Percentiles rank a stretch among this genome's conserved stretches.
Evolutionary conservation across 2,329 filamentous ascomycete species (phyloP).

Genomic region (Ophiocordyceps camponoti-floridani): DNA sequence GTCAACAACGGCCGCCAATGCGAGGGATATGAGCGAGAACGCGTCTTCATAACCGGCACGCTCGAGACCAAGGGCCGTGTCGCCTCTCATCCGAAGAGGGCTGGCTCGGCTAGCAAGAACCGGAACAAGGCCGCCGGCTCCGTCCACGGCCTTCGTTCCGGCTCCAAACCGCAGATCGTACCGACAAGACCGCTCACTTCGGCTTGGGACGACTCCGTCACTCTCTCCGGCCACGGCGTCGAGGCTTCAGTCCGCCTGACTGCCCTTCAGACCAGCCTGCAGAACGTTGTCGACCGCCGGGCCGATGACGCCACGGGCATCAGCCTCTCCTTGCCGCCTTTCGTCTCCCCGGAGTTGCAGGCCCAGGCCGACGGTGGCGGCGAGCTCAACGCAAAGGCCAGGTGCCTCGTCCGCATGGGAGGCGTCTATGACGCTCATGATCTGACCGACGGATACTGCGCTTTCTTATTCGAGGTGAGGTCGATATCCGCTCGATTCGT

Average conservation of each 20-base stretch:
- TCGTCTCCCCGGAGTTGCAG: slow-evolving; percentile 19
- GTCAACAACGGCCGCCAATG: slow-evolving; percentile 36
- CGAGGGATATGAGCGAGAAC: slow-evolving; percentile 43
- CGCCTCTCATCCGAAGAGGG: slow-evolving; percentile 34
- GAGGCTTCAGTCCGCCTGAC: slow-evolving; percentile 23
- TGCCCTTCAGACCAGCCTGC: slow-evolving; percentile 24
- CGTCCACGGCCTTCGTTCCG: neutral
- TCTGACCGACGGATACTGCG: slow-evolving; percentile 22
- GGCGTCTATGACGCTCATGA: slow-evolving; percentile 11
- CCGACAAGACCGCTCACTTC: slow-evolving; percentile 23
- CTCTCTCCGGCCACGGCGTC: slow-evolving; percentile 18
- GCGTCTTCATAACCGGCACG: slow-evolving; percentile 46
- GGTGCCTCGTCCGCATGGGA: slow-evolving; percentile 25
- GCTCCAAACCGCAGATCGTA: slow-evolving; percentile 11
- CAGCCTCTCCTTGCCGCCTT: slow-evolving; percentile 20
- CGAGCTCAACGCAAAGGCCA: slow-evolving; percentile 21
- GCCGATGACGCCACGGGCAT: slow-evolving; percentile 10
- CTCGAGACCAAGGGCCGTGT: slow-evolving; percentile 34
- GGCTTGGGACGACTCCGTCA: slow-evolving; percentile 30
- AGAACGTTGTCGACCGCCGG: slow-evolving; percentile 13
- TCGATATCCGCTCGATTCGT: neutral
- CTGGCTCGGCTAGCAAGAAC: slow-evolving; percentile 13
- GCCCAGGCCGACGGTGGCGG: slow-evolving; percentile 13
- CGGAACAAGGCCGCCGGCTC: slow-evolving; percentile 7
- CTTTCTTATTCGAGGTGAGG: slow-evolving; percentile 36